Conservation (phyloP, 2,329 filamentous ascomycete species). For the Calonectria honghensis region DNA sequence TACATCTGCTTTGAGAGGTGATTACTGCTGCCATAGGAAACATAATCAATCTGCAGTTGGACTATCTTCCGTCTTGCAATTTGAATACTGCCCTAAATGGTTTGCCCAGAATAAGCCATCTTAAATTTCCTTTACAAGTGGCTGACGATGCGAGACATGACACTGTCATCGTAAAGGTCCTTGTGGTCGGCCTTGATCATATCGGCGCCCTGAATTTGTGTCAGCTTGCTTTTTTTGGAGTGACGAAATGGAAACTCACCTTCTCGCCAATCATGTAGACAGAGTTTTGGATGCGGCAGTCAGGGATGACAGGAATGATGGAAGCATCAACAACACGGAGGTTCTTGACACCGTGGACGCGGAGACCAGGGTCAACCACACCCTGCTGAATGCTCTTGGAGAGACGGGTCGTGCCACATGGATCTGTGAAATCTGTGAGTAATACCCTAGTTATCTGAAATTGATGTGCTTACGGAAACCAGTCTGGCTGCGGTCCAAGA, state of each 20-base stretch:
- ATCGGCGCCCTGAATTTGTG: conserved; percentile 41
- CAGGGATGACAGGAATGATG: conserved; percentile 71
- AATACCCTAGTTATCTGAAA: not conserved
- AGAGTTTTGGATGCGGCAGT: conserved; percentile 74
- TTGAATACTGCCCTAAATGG: too few species aligned
- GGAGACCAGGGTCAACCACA: conserved; percentile 47
- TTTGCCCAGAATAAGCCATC: not conserved
- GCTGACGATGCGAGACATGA: conserved; percentile 25
- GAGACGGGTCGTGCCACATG: conserved; percentile 73
- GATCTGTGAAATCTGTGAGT: conserved; percentile 59
- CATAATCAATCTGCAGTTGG: not conserved
- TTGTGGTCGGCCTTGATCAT: conserved; percentile 38
- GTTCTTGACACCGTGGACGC: conserved; percentile 44
- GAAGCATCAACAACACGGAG: conserved; percentile 45
- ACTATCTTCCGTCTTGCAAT: too few species aligned
- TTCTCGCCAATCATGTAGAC: conserved; percentile 78
- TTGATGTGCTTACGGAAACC: conserved; percentile 65
- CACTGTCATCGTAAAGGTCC: conserved; percentile 26
- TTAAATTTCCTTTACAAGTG: not conserved
- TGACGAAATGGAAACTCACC: conserved; percentile 42
- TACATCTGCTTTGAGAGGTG: not conserved
- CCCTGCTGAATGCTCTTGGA: conserved; percentile 65
- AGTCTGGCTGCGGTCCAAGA: conserved; percentile 76
- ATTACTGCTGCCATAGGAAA: not conserved
- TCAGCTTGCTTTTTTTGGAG: conserved; percentile 13